These are phyloP conservation scores for Pleomassaria siparia DNA, from an alignment of 2,329 filamentous ascomycete genomes.

Conservation along the genomic window DNA sequence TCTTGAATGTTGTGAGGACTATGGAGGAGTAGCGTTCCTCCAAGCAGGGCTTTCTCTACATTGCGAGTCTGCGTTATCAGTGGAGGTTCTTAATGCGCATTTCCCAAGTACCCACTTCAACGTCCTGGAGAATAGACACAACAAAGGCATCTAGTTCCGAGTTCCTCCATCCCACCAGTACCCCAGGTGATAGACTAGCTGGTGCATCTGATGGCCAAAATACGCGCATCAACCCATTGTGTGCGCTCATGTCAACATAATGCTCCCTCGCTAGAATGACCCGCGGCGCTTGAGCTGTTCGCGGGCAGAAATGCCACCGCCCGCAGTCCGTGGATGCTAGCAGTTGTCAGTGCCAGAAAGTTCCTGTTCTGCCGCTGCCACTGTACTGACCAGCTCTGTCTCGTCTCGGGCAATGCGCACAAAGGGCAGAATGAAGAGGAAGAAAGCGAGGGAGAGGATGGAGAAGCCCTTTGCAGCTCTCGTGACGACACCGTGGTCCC, in stretches of 20 bases:
- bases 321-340: constrained; percentile 79
- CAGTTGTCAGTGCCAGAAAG: constrained; percentile 12
- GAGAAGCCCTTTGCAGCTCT: constrained; percentile 84
- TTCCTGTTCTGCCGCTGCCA: background rate
- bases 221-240: constrained; percentile 90
- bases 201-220: constrained; percentile 95
- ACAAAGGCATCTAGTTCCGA: constrained; percentile 89
- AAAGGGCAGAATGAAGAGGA: constrained; percentile 80
- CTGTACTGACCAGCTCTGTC: constrained; percentile 68
- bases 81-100: background rate
- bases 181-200: constrained; percentile 71
- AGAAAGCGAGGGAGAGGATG: constrained; percentile 80
- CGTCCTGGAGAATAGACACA: constrained; percentile 83
- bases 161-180: constrained; percentile 95
- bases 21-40: constrained; percentile 80
- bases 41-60: constrained; percentile 84
- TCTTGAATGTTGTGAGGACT: constrained; percentile 76
- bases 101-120: constrained; percentile 63
- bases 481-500: constrained; percentile 97
- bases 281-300: constrained; percentile 93
- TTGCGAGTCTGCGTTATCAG: constrained; percentile 61
- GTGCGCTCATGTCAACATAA: constrained; percentile 65
- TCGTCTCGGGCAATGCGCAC: constrained; percentile 80
- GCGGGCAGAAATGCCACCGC: constrained; percentile 84
- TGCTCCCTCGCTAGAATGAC: constrained; percentile 71